These are phyloP conservation scores for Candida maesae DNA, from an alignment of 805 yeast genomes.

Conservation along the genomic window DNA sequence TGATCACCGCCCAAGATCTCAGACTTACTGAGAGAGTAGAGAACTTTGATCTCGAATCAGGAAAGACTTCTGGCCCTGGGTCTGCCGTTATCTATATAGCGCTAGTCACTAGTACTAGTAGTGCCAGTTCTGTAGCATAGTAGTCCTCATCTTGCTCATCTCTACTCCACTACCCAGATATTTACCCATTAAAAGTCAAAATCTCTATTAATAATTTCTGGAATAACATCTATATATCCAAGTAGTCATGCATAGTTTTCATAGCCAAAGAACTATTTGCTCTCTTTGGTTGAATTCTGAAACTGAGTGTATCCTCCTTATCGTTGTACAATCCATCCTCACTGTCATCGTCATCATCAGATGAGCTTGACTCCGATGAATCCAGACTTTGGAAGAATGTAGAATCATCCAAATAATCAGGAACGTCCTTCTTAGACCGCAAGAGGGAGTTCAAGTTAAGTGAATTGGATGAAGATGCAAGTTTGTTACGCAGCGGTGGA, in stretches of 20 bases:
- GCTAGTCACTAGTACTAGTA: no score
- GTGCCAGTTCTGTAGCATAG: no score
- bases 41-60: no score
- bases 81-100: no score
- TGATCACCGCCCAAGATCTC: no score
- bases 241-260: constrained; percentile 23
- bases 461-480: constrained; percentile 21
- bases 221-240: constrained; percentile 15
- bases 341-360: constrained; percentile 14
- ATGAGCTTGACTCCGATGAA: constrained; percentile 14
- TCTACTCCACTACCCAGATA: no score
- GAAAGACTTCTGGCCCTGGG: no score
- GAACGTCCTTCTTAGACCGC: constrained; percentile 22
- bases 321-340: constrained; percentile 23
- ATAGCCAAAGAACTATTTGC: constrained; percentile 19
- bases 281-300: constrained; percentile 23
- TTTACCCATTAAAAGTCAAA: no score
- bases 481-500: constrained; percentile 12
- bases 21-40: no score
- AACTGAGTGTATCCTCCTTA: constrained; percentile 21
- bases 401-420: constrained; percentile 25
- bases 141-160: no score
- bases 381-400: constrained; percentile 25
- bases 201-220: no score
- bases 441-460: constrained; percentile 22